Percentiles rank a stretch among this genome's conserved stretches.
These are phyloP conservation scores for Ascochyta pisi DNA, from an alignment of 2,329 filamentous ascomycete species.

Conservation along the genomic window DNA sequence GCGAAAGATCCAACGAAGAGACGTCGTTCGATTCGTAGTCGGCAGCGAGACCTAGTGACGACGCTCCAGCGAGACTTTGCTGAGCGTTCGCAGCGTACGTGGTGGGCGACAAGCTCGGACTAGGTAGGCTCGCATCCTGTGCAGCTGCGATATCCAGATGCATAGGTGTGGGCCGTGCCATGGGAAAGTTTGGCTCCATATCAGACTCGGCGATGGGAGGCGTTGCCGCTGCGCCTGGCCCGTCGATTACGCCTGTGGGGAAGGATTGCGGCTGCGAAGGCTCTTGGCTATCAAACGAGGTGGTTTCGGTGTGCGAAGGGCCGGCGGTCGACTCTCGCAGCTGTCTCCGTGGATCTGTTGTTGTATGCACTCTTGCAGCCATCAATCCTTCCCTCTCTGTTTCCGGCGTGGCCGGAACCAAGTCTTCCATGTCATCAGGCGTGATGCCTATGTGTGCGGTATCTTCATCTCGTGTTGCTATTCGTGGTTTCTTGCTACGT, in stretches of 20 bases:
- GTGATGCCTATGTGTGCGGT: slow-evolving; percentile 31
- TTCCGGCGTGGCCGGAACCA: slow-evolving; percentile 47
- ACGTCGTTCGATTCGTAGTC: slow-evolving; percentile 47
- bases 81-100: slow-evolving; percentile 75
- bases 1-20: slow-evolving; percentile 44
- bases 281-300: slow-evolving; percentile 21
- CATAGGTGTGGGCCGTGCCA: slow-evolving; percentile 44
- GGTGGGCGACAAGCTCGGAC: slow-evolving; percentile 88
- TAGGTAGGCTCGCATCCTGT: slow-evolving; percentile 91
- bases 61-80: slow-evolving; percentile 40
- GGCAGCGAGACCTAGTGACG: slow-evolving; percentile 32
- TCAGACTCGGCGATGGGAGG: slow-evolving; percentile 79
- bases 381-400: slow-evolving; percentile 40
- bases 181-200: slow-evolving; percentile 63
- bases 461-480: slow-evolving; percentile 32
- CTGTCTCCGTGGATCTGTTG: slow-evolving; percentile 30
- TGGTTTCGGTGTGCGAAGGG: slow-evolving; percentile 28
- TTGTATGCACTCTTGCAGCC: slow-evolving; percentile 30
- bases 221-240: slow-evolving; percentile 69
- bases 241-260: slow-evolving; percentile 38
- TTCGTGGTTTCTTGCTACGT: slow-evolving; percentile 58
- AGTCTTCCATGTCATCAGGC: slow-evolving; percentile 44
- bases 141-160: slow-evolving; percentile 73
- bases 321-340: slow-evolving; percentile 35
- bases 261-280: slow-evolving; percentile 32